These are phyloP conservation scores for Helotiales sp. DNA, from an alignment of 2,329 filamentous ascomycete genomes.

Conservation along the genomic window DNA sequence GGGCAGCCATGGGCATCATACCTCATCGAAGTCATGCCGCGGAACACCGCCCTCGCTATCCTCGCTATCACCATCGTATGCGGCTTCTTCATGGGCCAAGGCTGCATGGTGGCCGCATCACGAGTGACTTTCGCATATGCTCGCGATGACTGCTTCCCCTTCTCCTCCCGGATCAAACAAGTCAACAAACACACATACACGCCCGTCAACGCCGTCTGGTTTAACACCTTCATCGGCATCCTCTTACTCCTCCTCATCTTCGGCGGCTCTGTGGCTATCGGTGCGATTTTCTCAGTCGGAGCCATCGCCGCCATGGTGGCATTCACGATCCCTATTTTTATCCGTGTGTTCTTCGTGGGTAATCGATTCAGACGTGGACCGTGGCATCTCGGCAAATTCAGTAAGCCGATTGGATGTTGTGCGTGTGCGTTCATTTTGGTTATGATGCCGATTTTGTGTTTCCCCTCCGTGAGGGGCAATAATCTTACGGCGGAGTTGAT, in stretches of 20 bases:
- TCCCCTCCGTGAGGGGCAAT: conserved; percentile 59
- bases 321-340: conserved; percentile 60
- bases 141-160: conserved; percentile 68
- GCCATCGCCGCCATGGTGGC: conserved; percentile 67
- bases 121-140: conserved; percentile 73
- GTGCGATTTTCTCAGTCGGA: conserved; percentile 70
- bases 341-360: conserved; percentile 63
- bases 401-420: conserved; percentile 58
- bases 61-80: conserved; percentile 67
- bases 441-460: conserved; percentile 70
- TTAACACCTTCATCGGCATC: conserved; percentile 63
- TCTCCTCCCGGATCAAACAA: conserved; percentile 61
- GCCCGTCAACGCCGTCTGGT: conserved; percentile 70
- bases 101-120: conserved; percentile 68
- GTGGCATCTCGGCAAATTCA: conserved; percentile 67
- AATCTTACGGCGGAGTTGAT: conserved; percentile 57
- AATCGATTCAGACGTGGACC: conserved; percentile 66
- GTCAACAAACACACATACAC: conserved; percentile 65
- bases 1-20: conserved; percentile 73
- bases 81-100: conserved; percentile 72
- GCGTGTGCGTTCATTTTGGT: conserved; percentile 63
- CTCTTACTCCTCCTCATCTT: conserved; percentile 66
- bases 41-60: conserved; percentile 62
- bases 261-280: conserved; percentile 62
- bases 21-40: conserved; percentile 66